These are phyloP conservation scores for Dactylellina leptospora DNA, from an alignment of 2,329 filamentous ascomycete genomes.

Conservation along the genomic window DNA sequence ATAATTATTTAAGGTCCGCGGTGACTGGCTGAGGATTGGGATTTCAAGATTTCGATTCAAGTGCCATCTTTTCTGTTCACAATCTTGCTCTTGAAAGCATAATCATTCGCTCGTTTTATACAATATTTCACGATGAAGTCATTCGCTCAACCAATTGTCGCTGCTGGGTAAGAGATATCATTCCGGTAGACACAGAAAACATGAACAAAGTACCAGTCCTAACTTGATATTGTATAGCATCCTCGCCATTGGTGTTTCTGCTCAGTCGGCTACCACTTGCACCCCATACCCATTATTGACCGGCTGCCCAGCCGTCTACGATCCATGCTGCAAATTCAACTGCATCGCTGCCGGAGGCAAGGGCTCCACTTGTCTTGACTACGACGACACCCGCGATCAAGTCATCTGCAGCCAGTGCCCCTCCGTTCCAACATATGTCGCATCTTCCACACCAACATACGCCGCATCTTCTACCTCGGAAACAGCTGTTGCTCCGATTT, in stretches of 20 bases:
- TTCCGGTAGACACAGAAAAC: neutral
- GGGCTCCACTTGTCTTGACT: slow-evolving; percentile 13
- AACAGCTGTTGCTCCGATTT: neutral
- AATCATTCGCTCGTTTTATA: neutral
- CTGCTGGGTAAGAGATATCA: slow-evolving; percentile 1
- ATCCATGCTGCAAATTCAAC: slow-evolving; percentile 32
- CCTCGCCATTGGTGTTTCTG: slow-evolving; percentile 2
- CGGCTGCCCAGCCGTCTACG: slow-evolving; percentile 24
- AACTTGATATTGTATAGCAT: neutral
- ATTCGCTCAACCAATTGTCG: neutral
- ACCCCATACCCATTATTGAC: slow-evolving; percentile 7
- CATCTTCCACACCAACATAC: neutral
- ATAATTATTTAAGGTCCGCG: too few relatives aligned
- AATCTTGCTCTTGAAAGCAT: too few relatives aligned
- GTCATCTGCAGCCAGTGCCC: slow-evolving; percentile 28
- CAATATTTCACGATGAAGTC: slow-evolving; percentile 16
- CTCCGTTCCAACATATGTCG: too few relatives aligned
- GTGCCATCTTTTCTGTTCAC: too few relatives aligned
- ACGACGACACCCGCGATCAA: slow-evolving; percentile 29
- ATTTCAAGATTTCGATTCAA: too few relatives aligned
- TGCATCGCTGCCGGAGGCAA: slow-evolving; percentile 23
- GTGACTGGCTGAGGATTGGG: too few relatives aligned
- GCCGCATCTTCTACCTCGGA: neutral
- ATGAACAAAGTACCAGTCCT: neutral
- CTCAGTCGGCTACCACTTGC: slow-evolving; percentile 16